These are phyloP conservation scores for Candida nanaspora DNA, from an alignment of 805 yeast species.

Conservation along the genomic window DNA sequence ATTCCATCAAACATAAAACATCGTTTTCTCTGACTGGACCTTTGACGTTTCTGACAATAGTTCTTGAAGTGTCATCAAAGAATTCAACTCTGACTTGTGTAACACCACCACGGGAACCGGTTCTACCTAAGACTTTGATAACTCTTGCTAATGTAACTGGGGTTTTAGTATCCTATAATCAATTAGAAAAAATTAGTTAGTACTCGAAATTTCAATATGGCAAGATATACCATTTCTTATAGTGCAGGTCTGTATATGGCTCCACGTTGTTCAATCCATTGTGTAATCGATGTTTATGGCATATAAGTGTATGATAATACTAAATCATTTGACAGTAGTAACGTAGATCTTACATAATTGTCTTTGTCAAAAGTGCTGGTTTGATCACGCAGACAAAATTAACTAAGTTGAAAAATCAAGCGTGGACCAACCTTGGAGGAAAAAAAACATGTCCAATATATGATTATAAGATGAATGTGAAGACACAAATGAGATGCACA, in stretches of 20 bases:
- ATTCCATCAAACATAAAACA: conserved; percentile 98
- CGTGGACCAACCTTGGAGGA: too few species aligned
- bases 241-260: too few species aligned
- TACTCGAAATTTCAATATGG: too few species aligned
- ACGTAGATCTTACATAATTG: too few species aligned
- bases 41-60: conserved; percentile 94
- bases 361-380: too few species aligned
- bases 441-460: too few species aligned
- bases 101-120: conserved; percentile 99
- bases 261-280: too few species aligned
- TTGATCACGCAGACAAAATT: too few species aligned
- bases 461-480: too few species aligned
- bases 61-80: conserved; percentile 91
- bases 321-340: not conserved
- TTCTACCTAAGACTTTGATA: conserved; percentile 98
- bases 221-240: not conserved
- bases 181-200: not conserved
- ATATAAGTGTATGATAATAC: too few species aligned
- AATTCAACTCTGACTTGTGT: conserved; percentile 97
- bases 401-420: too few species aligned
- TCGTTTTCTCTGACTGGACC: conserved; percentile 98
- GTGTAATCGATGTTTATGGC: too few species aligned
- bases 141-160: conserved; percentile 99
- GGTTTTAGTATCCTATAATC: conserved; percentile 52
- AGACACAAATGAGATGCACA: not conserved